Percentiles rank a stretch among this genome's conserved stretches.
phyloP scores from a whole-genome alignment of 108 stramenopile species.

The Cyclotella atomus region DNA sequence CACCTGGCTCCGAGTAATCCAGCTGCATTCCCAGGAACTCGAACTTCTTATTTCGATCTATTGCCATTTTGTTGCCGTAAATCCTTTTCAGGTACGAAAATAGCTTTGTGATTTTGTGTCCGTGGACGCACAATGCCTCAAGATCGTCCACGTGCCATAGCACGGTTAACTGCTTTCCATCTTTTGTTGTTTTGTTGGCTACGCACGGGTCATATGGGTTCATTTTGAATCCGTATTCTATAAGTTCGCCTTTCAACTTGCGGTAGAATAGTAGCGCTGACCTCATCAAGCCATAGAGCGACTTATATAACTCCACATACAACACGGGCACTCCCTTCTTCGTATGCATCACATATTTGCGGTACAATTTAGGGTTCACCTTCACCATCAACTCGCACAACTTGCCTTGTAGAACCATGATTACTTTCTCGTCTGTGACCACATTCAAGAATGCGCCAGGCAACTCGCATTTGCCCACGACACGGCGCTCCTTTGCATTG shows the following conservation, averaged over 20 bases:
- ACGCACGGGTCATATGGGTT: conserved; percentile 32
- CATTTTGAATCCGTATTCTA: conserved; percentile 1
- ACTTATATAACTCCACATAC: conserved; percentile 1
- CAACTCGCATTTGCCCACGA: conserved; percentile 49
- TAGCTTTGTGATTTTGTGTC: neutral
- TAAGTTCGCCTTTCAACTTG: neutral
- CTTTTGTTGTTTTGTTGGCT: conserved; percentile 9
- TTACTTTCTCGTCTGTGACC: conserved; percentile 29
- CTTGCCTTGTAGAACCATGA: conserved; percentile 27
- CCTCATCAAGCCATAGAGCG: conserved; percentile 10
- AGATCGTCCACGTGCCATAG: conserved; percentile 19
- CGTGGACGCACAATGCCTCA: neutral
- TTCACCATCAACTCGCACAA: conserved; percentile 34
- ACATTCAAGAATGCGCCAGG: conserved; percentile 62
- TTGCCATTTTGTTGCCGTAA: conserved; percentile 32
- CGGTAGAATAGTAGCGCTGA: conserved; percentile 13
- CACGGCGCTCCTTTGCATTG: conserved; percentile 7
- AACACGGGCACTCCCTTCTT: conserved; percentile 14
- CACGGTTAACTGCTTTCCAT: conserved; percentile 14
- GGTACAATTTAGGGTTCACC: conserved; percentile 22
- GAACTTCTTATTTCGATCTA: neutral
- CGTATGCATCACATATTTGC: conserved; percentile 11
- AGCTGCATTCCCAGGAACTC: neutral
- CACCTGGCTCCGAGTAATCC: neutral
- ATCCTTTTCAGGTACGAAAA: neutral